Percentiles rank a stretch among this genome's conserved stretches.
phyloP scores from a whole-genome alignment of 2,329 filamentous ascomycete species.

The Didymella pomorum region DNA sequence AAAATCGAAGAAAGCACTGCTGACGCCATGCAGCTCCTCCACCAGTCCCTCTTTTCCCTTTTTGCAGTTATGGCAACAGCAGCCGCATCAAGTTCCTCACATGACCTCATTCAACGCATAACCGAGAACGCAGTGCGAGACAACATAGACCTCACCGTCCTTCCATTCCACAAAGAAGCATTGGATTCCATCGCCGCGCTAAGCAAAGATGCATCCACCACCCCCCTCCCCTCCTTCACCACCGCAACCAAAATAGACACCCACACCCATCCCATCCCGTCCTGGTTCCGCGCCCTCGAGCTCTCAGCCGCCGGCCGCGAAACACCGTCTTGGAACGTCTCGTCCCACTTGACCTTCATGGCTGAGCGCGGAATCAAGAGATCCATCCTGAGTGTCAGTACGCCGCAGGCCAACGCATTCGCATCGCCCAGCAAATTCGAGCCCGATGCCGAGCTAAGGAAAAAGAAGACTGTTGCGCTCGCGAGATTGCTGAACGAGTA shows the following conservation, averaged over 20 bases:
- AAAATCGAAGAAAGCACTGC: not conserved
- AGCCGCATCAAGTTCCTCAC: conserved; percentile 3
- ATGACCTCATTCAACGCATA: conserved; percentile 20
- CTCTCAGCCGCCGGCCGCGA: conserved; percentile 44
- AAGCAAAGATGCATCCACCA: conserved; percentile 15
- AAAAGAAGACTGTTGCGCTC: conserved; percentile 41
- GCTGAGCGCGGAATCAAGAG: conserved; percentile 35
- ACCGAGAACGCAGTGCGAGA: conserved; percentile 23
- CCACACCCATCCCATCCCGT: conserved; percentile 48
- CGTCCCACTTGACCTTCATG: conserved; percentile 47
- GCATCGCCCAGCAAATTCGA: conserved; percentile 8
- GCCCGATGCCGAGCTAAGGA: conserved; percentile 17
- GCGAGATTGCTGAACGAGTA: conserved; percentile 50
- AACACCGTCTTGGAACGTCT: conserved; percentile 44
- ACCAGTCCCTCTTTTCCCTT: not conserved
- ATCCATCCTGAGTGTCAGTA: conserved; percentile 45
- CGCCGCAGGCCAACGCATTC: conserved; percentile 49
- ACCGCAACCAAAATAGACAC: conserved; percentile 44
- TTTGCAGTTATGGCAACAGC: conserved; percentile 8
- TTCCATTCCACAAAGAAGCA: conserved; percentile 43
- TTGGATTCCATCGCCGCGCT: conserved; percentile 40
- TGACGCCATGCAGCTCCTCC: conserved; percentile 8
- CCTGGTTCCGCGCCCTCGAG: conserved; percentile 46
- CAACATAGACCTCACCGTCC: conserved; percentile 38
- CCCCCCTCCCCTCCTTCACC: conserved; percentile 21